Evolutionary conservation across 1,139 yeast species (phyloP).

Genomic region (Protomyces arabidopsidicola): DNA sequence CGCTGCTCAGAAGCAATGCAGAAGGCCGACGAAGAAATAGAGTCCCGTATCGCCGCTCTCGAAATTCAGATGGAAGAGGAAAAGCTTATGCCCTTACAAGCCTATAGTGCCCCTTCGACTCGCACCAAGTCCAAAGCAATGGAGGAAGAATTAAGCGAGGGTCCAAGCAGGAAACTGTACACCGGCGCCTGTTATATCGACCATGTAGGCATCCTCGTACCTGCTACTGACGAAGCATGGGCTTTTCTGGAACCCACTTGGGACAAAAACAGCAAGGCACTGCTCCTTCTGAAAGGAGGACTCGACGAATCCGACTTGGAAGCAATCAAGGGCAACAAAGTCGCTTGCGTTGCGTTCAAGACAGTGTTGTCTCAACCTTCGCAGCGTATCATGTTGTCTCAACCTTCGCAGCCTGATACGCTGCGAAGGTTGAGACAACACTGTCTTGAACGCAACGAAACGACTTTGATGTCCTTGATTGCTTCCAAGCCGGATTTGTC

Average conservation of each 20-base stretch:
- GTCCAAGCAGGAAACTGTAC: neutral
- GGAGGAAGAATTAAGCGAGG: neutral
- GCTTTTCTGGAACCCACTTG: neutral
- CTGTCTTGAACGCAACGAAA: neutral
- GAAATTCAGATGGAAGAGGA: neutral
- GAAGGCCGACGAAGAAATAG: neutral
- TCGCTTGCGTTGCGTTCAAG: neutral
- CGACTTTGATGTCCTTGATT: neutral
- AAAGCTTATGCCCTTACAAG: neutral
- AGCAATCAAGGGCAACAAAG: neutral
- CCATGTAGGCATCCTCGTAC: neutral
- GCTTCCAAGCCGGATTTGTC: neutral
- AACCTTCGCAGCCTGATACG: too few species aligned
- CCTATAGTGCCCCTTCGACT: too few species aligned
- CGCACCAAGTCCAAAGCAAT: neutral
- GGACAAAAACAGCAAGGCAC: neutral
- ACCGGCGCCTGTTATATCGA: neutral
- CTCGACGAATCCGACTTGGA: neutral
- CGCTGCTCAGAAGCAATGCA: neutral
- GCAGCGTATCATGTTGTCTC: too few species aligned
- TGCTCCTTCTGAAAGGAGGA: neutral
- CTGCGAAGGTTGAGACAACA: too few species aligned
- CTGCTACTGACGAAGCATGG: neutral
- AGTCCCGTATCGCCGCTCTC: neutral
- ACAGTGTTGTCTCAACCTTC: neutral